Percentiles rank a stretch among this genome's conserved stretches.
These are phyloP conservation scores for Cordyceps fumosorosea DNA, from an alignment of 2,329 filamentous ascomycete species.

Conservation along the genomic window DNA sequence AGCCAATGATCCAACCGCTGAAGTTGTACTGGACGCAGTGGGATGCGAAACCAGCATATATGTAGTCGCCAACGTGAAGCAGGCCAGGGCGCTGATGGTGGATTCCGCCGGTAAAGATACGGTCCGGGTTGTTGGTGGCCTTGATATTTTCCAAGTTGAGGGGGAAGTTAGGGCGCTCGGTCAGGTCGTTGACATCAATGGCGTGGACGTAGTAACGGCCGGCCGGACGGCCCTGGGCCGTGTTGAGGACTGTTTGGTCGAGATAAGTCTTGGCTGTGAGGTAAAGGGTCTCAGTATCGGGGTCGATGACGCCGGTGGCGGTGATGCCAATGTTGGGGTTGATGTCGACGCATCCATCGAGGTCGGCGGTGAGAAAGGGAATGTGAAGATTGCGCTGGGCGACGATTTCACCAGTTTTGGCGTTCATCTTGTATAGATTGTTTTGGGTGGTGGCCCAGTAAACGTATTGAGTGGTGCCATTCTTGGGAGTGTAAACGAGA, in stretches of 20 bases:
- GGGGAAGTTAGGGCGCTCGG: conserved; percentile 37
- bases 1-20: conserved; percentile 45
- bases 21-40: conserved; percentile 52
- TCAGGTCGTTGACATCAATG: conserved; percentile 31
- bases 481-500: conserved; percentile 41
- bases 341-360: conserved; percentile 42
- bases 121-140: conserved; percentile 38
- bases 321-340: conserved; percentile 40
- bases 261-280: conserved; percentile 37
- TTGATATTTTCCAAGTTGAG: conserved; percentile 39
- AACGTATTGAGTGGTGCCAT: conserved; percentile 42
- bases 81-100: conserved; percentile 46
- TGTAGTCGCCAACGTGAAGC: conserved; percentile 36
- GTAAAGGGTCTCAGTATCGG: conserved; percentile 37
- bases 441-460: conserved; percentile 53
- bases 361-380: conserved; percentile 43
- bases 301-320: conserved; percentile 40
- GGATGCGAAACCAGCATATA: conserved; percentile 49
- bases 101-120: conserved; percentile 47
- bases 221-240: conserved; percentile 26
- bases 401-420: conserved; percentile 47
- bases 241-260: conserved; percentile 23
- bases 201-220: conserved; percentile 33
- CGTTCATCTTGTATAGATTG: conserved; percentile 50
- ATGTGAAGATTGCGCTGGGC: conserved; percentile 39